Evolutionary conservation across 225 moss, liverwort and hornwort species (phyloP).

Genomic region (Neckera pumila): DNA sequence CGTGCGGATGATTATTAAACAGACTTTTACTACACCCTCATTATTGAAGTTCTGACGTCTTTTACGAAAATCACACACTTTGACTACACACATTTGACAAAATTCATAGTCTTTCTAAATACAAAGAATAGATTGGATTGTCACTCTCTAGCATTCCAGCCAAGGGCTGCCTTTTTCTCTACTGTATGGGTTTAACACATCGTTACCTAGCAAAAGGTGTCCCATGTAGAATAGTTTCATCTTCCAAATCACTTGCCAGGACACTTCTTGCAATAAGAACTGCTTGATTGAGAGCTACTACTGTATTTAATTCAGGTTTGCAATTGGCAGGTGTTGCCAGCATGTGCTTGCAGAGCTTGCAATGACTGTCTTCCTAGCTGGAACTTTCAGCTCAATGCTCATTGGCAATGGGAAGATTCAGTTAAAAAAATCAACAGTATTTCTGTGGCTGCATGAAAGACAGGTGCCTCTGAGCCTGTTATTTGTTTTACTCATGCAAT

Average conservation of each 20-base stretch:
- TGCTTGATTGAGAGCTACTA: not conserved
- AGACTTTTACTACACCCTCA: too few species aligned
- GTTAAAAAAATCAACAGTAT: not conserved
- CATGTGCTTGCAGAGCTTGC: not conserved
- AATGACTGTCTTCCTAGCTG: not conserved
- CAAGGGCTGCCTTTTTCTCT: too few species aligned
- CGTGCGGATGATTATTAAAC: too few species aligned
- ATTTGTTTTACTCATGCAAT: not conserved
- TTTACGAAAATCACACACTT: too few species aligned
- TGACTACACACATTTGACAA: too few species aligned
- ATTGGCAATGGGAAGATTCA: not conserved
- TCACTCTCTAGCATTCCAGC: too few species aligned
- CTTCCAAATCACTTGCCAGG: not conserved
- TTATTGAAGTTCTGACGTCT: too few species aligned
- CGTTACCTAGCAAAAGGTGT: fast-evolving
- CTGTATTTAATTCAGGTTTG: not conserved
- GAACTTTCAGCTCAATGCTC: not conserved
- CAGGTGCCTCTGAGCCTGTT: not conserved
- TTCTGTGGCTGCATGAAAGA: not conserved
- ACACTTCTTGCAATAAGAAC: not conserved
- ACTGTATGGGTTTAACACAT: not conserved
- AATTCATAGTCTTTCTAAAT: too few species aligned
- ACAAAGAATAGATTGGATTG: too few species aligned
- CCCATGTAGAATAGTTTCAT: not conserved
- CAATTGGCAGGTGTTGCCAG: not conserved